Evolutionary conservation across 441 rosid genomes (phyloP).

Genomic region (Lepidium campestre): DNA sequence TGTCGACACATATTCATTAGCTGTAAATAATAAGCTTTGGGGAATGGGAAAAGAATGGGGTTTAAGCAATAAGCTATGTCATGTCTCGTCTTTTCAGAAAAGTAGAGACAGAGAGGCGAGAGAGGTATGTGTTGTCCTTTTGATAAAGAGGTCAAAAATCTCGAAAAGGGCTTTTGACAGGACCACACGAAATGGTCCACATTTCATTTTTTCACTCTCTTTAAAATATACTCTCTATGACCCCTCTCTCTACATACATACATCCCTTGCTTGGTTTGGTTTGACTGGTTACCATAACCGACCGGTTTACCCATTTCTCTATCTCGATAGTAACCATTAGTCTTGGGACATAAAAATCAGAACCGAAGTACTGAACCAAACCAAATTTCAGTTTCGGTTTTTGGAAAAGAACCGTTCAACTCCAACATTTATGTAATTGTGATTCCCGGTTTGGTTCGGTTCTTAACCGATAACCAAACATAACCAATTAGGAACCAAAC

Average conservation of each 20-base stretch:
- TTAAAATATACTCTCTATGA: background rate
- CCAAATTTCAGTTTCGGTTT: no score
- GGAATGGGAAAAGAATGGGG: background rate
- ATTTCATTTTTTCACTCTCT: background rate
- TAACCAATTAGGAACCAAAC: no score
- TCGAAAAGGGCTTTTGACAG: background rate
- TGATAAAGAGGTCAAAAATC: background rate
- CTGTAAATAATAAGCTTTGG: background rate
- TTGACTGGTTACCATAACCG: background rate
- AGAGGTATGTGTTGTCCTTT: background rate
- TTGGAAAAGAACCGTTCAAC: no score
- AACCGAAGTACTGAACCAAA: no score
- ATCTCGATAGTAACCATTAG: background rate
- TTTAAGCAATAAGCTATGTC: background rate
- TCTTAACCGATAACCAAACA: no score
- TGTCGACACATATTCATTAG: background rate
- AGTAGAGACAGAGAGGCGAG: background rate
- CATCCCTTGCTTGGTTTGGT: background rate
- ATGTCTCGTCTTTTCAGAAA: constrained; percentile 13
- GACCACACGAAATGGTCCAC: background rate
- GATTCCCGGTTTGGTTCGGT: no score
- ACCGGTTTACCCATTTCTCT: background rate
- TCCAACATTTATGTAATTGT: no score
- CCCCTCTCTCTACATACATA: background rate
- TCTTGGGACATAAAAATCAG: no score